Evolutionary conservation across 495 filamentous ascomycete genomes (phyloP).

Genomic region (Arthonia radiata): DNA sequence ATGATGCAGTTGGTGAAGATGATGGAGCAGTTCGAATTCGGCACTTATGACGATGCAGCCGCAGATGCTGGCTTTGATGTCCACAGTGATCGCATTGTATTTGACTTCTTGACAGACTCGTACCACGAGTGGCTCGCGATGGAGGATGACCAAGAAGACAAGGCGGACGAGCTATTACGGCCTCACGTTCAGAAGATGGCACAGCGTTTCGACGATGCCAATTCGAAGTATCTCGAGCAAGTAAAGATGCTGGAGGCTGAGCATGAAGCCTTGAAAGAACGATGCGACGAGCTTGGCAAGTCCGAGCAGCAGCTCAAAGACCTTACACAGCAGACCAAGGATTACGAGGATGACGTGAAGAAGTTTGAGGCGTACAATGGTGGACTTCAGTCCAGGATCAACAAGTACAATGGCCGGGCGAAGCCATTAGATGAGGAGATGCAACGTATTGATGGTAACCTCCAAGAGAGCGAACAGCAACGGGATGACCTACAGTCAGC

Average conservation of each 20-base stretch:
- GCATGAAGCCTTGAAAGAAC: constrained; percentile 46
- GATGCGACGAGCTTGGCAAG: constrained; percentile 74
- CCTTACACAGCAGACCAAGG: constrained; percentile 59
- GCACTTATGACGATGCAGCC: constrained; percentile 58
- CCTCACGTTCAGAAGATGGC: constrained; percentile 85
- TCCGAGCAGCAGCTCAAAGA: constrained; percentile 56
- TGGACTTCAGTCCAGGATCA: constrained; percentile 47
- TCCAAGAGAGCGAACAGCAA: constrained; percentile 60
- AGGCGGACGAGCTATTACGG: constrained; percentile 42
- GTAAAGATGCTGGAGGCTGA: constrained; percentile 64
- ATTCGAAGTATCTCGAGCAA: constrained; percentile 57
- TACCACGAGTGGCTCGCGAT: constrained; percentile 85
- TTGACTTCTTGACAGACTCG: constrained; percentile 63
- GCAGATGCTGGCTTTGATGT: constrained; percentile 71
- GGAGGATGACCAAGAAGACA: constrained; percentile 51
- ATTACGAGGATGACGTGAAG: constrained; percentile 67
- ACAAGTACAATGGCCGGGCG: constrained; percentile 57
- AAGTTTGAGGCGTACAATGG: constrained; percentile 89
- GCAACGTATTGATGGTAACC: constrained; percentile 47
- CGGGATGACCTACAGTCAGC: constrained; percentile 51
- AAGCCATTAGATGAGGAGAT: constrained; percentile 58
- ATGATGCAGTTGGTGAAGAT: constrained; percentile 91
- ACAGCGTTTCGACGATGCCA: constrained; percentile 59
- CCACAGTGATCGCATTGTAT: constrained; percentile 70
- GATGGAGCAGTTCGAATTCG: constrained; percentile 49